A percentile compares a stretch with the other conserved stretches of the same genome.
Conservation (phyloP, 2,329 filamentous ascomycete species). For the Samsoniella hepiali region DNA sequence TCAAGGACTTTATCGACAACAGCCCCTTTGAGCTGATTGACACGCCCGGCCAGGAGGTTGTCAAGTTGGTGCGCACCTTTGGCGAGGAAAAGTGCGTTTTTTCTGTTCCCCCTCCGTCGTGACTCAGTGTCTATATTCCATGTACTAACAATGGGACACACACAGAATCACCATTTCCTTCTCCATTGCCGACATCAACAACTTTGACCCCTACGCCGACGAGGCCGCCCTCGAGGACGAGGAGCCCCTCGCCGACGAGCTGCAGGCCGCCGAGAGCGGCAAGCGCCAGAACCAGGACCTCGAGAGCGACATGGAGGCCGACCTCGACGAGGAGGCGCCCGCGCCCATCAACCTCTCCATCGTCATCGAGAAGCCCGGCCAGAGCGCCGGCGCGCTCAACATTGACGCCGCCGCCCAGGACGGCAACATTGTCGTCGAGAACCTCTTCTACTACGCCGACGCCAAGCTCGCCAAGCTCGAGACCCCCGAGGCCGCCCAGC, state of each 20-base stretch:
- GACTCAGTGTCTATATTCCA: background rate
- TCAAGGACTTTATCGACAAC: constrained; percentile 87
- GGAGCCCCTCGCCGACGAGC: constrained; percentile 35
- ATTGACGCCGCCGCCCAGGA: constrained; percentile 86
- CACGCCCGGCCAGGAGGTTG: constrained; percentile 78
- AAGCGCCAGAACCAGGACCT: constrained; percentile 47
- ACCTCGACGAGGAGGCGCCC: constrained; percentile 48
- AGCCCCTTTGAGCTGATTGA: constrained; percentile 82
- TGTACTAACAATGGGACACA: background rate
- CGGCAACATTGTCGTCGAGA: constrained; percentile 81
- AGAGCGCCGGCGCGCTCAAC: constrained; percentile 68
- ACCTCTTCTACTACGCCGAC: constrained; percentile 83
- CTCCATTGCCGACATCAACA: constrained; percentile 41
- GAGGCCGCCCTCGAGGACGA: constrained; percentile 40
- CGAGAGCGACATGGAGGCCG: constrained; percentile 45
- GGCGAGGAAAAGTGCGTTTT: constrained; percentile 77
- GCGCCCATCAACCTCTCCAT: constrained; percentile 84
- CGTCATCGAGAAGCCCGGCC: constrained; percentile 80
- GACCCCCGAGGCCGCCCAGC: constrained; percentile 72
- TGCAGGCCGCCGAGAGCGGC: constrained; percentile 52
- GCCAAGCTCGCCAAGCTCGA: constrained; percentile 72
- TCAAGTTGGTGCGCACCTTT: constrained; percentile 77
- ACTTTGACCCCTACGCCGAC: constrained; percentile 38
- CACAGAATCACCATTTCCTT: constrained; percentile 43
- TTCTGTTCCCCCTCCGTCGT: background rate